Evolutionary conservation across 2,329 filamentous ascomycete species (phyloP), one percentile per base, ranked within the genome.

Genomic region (Paecilomyces niveus): DNA sequence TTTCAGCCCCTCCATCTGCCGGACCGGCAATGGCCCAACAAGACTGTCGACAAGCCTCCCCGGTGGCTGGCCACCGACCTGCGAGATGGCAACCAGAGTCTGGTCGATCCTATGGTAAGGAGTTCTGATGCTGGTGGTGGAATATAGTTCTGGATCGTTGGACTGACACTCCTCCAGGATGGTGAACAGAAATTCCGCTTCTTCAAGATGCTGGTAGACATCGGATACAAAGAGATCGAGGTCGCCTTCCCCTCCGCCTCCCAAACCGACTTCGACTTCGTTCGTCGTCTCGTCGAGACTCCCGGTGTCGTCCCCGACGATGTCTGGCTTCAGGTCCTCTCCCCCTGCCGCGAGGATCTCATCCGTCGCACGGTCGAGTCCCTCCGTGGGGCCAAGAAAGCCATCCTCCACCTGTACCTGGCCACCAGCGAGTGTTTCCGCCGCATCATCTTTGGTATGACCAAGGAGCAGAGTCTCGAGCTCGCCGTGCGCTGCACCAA

Each of bases 181-280:
- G 91, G 91, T 65, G 90, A 96, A 54, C 92, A 97, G 81, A 97
- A 97, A 79, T 94, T 89, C 85, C 81, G 83, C 61, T 97, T 92
- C 82, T 97, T 97, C 81, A 87, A 92, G 77, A 95, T 96, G 91
- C 85, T 97, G 57, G 85, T 88, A 68, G 86, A 93, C 61, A 83
- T 97, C 54, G 93, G 94, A 67, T 97, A 95, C 83, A 97, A 97
- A 78, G 93, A 97, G 78, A 97, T 97, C 64, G 93, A 97, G 73
- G 89, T 97, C 21, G 94, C 92, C 3, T 97, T 96, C 77, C 93
- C 93, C 54, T 96, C 92, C 0, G 92, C 93, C 13, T 96, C 92
- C 45, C 89, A 96, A 72, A 96, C 89, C 69, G 94, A 97, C 78
- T 97, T 92, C 79, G 90, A 96, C 80, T 97, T 97, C 72, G 96